Conservation (phyloP, 768 basidiomycete species). For the Boletus coccyginus region DNA sequence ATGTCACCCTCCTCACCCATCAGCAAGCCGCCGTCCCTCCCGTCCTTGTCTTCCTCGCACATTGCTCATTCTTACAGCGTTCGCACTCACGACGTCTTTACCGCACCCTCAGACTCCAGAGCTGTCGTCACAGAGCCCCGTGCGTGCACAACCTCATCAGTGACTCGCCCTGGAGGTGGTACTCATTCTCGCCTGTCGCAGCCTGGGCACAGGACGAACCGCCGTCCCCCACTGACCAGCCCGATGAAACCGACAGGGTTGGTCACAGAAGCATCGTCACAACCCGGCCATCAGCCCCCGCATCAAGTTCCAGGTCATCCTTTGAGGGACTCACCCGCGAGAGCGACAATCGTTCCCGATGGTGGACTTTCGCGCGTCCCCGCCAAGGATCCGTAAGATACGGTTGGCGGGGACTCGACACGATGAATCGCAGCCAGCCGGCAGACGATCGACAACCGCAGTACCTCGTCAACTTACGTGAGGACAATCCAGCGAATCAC, state of each 20-base stretch:
- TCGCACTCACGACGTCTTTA: slow-evolving; percentile 23
- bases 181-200: slow-evolving; percentile 27
- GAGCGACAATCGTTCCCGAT: slow-evolving; percentile 46
- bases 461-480: slow-evolving; percentile 6
- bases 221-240: slow-evolving; percentile 58
- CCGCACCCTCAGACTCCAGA: slow-evolving; percentile 41
- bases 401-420: slow-evolving; percentile 1
- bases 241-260: slow-evolving; percentile 37
- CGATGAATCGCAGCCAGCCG: background rate
- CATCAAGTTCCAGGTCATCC: slow-evolving; percentile 49
- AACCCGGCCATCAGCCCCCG: slow-evolving; percentile 49
- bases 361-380: slow-evolving; percentile 74
- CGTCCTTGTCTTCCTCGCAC: slow-evolving; percentile 26
- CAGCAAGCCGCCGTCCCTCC: slow-evolving; percentile 18
- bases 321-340: slow-evolving; percentile 29
- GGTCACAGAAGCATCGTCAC: slow-evolving; percentile 33
- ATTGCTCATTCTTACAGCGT: slow-evolving; percentile 28
- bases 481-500: slow-evolving; percentile 21
- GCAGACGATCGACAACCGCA: slow-evolving; percentile 18
- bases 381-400: slow-evolving; percentile 32
- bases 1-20: slow-evolving; percentile 20
- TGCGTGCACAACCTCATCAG: slow-evolving; percentile 34
- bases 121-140: slow-evolving; percentile 70
- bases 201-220: slow-evolving; percentile 87
- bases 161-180: background rate